phyloP scores from a whole-genome alignment of 225 moss, liverwort and hornwort species.

The Anthoceros angustus region DNA sequence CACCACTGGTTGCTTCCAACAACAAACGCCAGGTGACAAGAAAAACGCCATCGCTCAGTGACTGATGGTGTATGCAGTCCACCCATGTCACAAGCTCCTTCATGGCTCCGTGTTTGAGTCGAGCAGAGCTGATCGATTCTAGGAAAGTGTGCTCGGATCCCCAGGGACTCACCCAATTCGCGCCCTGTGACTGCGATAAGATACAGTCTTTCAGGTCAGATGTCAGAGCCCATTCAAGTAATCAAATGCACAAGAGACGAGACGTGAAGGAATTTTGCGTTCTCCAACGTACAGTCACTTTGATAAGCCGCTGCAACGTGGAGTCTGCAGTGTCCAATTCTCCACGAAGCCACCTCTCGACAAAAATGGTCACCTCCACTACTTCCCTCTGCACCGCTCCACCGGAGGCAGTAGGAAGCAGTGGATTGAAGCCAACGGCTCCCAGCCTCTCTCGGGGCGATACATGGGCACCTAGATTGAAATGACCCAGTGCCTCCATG shows the following conservation, averaged over 20 bases:
- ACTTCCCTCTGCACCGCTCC: background rate
- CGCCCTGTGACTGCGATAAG: background rate
- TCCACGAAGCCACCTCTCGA: background rate
- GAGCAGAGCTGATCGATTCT: background rate
- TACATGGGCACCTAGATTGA: conserved; percentile 27
- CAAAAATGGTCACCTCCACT: background rate
- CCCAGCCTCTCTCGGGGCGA: conserved; percentile 18
- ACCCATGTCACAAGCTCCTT: background rate
- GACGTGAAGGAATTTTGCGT: background rate
- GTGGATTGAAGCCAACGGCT: background rate
- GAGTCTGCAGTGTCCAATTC: background rate
- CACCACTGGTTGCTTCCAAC: background rate
- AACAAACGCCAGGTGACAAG: background rate
- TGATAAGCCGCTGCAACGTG: background rate
- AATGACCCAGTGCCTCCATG: conserved; percentile 43
- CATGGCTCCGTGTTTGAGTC: background rate
- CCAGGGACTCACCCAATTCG: background rate
- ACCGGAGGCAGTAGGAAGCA: background rate
- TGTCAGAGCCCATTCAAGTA: background rate
- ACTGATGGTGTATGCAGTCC: background rate
- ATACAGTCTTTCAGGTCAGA: background rate
- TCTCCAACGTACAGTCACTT: background rate
- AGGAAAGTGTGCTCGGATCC: background rate
- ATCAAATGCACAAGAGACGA: background rate
- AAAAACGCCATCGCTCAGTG: background rate